Percentiles rank a stretch among this genome's conserved stretches.
These are phyloP conservation scores for Triticum monococcum DNA, from an alignment of 176 grass and related monocot genomes.

Conservation along the genomic window DNA sequence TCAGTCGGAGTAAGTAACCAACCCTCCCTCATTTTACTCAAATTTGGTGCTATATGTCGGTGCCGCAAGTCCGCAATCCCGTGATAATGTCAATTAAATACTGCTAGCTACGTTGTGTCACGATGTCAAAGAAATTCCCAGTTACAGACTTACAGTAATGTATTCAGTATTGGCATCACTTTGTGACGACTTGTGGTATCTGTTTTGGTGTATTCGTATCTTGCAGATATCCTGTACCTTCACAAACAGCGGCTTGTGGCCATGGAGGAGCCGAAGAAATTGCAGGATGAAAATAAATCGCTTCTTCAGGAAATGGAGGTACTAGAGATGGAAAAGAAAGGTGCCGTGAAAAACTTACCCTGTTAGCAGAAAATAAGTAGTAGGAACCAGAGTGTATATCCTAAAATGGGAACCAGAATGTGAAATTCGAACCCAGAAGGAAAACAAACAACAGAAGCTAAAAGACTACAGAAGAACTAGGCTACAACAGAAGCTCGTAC, in stretches of 20 bases:
- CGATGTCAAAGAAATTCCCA: not conserved
- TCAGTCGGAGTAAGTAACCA: conserved; percentile 25
- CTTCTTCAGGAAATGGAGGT: conserved; percentile 42
- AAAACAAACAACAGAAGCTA: too few species aligned
- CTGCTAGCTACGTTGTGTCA: too few species aligned
- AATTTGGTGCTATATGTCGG: not conserved
- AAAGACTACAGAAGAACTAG: too few species aligned
- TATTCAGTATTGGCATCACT: not conserved
- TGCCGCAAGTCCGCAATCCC: too few species aligned
- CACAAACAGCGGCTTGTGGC: conserved; percentile 50
- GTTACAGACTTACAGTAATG: not conserved
- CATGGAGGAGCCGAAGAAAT: conserved; percentile 45
- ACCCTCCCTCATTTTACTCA: not conserved
- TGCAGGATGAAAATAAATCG: conserved; percentile 34
- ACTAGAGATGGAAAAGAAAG: conserved; percentile 32
- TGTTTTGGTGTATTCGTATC: not conserved
- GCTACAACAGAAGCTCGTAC: not conserved
- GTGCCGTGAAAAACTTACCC: not conserved
- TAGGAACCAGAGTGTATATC: too few species aligned
- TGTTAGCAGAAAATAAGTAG: not conserved
- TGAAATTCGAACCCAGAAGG: too few species aligned
- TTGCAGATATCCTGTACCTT: conserved; percentile 53
- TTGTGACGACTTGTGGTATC: not conserved
- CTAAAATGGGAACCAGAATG: too few species aligned
- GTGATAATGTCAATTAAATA: too few species aligned